Percentiles rank a stretch among this genome's conserved stretches.
Evolutionary conservation across 805 yeast genomes (phyloP).

Genomic region (Huiozyma sinensis): DNA sequence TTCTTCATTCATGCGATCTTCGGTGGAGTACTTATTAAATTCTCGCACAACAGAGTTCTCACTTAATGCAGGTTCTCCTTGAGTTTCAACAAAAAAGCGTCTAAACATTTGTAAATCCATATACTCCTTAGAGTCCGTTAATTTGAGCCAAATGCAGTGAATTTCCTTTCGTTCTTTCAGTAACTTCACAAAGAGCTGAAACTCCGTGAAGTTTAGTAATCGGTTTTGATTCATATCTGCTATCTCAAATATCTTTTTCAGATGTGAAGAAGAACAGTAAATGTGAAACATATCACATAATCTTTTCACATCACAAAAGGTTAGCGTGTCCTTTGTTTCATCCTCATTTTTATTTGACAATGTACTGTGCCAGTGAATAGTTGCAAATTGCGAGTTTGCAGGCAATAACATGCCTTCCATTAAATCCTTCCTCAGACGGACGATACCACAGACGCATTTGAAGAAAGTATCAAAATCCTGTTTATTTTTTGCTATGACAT

Average conservation of each 20-base stretch:
- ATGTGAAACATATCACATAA: slow-evolving; percentile 62
- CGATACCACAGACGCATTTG: slow-evolving; percentile 43
- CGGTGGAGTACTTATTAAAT: slow-evolving; percentile 30
- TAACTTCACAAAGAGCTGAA: slow-evolving; percentile 60
- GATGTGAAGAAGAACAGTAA: slow-evolving; percentile 46
- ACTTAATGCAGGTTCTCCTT: slow-evolving; percentile 33
- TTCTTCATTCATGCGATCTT: slow-evolving; percentile 13
- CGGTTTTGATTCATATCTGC: slow-evolving; percentile 43
- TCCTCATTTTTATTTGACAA: slow-evolving; percentile 29
- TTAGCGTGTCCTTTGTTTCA: slow-evolving; percentile 30
- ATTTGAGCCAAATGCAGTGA: slow-evolving; percentile 34
- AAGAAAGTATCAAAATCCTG: slow-evolving; percentile 46
- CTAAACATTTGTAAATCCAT: slow-evolving; percentile 28
- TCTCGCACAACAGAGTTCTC: slow-evolving; percentile 24
- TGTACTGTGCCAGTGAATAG: slow-evolving; percentile 51
- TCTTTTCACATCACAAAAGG: slow-evolving; percentile 58
- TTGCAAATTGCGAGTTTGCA: slow-evolving; percentile 46
- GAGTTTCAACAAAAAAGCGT: slow-evolving; percentile 38
- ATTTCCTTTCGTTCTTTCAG: slow-evolving; percentile 62
- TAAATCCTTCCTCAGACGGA: slow-evolving; percentile 46
- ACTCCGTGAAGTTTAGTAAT: slow-evolving; percentile 57
- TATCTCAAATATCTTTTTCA: slow-evolving; percentile 35
- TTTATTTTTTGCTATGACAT: slow-evolving; percentile 52
- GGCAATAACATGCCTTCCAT: slow-evolving; percentile 55
- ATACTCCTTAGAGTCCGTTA: slow-evolving; percentile 16